Evolutionary conservation across 345 rosid genomes (phyloP), one percentile per base, ranked within the genome.

Genomic region (Ceriops zippeliana): DNA sequence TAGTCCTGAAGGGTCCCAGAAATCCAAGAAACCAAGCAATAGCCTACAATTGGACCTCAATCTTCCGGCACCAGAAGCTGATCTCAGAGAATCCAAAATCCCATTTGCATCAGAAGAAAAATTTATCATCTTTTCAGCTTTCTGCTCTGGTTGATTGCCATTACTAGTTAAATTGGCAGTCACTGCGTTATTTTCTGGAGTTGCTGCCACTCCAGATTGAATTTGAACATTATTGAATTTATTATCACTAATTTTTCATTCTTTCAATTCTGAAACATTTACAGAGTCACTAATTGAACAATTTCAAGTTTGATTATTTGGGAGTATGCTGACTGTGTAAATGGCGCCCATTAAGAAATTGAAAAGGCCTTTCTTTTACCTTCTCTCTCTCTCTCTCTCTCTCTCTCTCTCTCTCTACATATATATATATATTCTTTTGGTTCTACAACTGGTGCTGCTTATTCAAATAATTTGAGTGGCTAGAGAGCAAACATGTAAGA

Each of bases 91-190:
- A 34, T 28, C 69, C 6, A 63, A 71, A 31, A 63, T 63, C 62
- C 75, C 62, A 5, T 66, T 76, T 49, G 52, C 62, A 9, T 42
- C 79, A 6, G 70, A 60, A 20, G 70, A 85, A 32, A 88, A 83
- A 66, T 80, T 81, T 59, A 78, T 86, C 38, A 82, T 85, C 54
- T 87, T 87, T 82, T 73, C 89, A 26, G 70, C 85, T 6, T 34
- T 80, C 87, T 67, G 42, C 70, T 66, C 54, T 70, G 54, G 76
- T 76, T 27, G 76, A 76, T 71, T 76, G 76, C 62, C 80, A 76
- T 67, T 62, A 67, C 65, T 76, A 58, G 66, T 53, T 34, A 57
- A 27, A 52, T 4, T 19, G 64, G n/a, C 47, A 6, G 22, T 2
- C 22, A 7, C 46, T 24, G 7, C 13, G n/a, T 16, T 63, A 24